Percentiles rank a stretch among this genome's conserved stretches.
Conservation (phyloP, 164 flowering plant genomes). For the Vitis labrusca region DNA sequence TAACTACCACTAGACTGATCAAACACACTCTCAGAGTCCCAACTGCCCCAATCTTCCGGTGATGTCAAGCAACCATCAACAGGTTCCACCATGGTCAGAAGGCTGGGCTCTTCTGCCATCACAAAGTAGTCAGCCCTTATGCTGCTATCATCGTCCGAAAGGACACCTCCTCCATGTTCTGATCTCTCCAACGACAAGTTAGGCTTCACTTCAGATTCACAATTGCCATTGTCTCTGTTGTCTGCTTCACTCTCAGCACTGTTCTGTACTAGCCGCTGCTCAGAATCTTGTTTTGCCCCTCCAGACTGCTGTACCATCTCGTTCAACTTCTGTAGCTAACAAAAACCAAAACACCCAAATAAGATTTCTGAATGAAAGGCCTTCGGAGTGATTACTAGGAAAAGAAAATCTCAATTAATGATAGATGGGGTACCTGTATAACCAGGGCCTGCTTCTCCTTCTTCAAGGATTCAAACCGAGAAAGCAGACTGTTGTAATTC, state of each 20-base stretch:
- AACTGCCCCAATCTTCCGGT: slow-evolving; percentile 36
- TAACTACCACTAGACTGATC: slow-evolving; percentile 22
- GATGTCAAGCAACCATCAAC: slow-evolving; percentile 40
- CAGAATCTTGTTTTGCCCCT: slow-evolving; percentile 15
- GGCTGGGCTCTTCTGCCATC: slow-evolving; percentile 28
- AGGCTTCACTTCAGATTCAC: slow-evolving; percentile 16
- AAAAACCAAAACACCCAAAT: neutral
- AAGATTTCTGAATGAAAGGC: neutral
- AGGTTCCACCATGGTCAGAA: slow-evolving; percentile 32
- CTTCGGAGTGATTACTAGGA: neutral
- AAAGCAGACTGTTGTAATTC: slow-evolving; percentile 36
- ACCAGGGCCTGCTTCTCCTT: slow-evolving; percentile 43
- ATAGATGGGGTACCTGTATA: slow-evolving; percentile 32
- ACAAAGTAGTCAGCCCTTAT: slow-evolving; percentile 27
- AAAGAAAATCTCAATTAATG: neutral
- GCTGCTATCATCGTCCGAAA: slow-evolving; percentile 28
- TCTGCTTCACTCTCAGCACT: slow-evolving; percentile 17
- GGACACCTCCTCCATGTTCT: slow-evolving; percentile 13
- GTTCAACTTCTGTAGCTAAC: slow-evolving; percentile 44
- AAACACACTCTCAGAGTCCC: slow-evolving; percentile 31
- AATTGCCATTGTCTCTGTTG: neutral
- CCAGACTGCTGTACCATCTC: slow-evolving; percentile 11
- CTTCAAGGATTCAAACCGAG: slow-evolving; percentile 39
- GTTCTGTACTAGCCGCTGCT: slow-evolving; percentile 6
- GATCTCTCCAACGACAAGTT: slow-evolving; percentile 18